Conservation (phyloP, 306 rosid species). For the Betula pendula region DNA sequence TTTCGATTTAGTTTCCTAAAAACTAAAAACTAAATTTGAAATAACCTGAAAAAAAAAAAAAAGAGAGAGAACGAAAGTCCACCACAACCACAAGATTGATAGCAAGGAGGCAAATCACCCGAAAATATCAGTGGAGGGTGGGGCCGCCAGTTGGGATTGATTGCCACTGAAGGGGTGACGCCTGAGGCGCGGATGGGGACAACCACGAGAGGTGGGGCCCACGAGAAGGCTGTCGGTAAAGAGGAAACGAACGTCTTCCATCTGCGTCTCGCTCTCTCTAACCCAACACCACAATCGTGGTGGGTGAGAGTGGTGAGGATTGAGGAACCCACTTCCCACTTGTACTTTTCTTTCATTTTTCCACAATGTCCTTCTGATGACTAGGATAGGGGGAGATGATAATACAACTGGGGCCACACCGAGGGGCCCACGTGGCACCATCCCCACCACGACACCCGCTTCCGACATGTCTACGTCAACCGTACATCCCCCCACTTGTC, state of each 20-base stretch:
- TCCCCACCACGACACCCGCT: slow-evolving; percentile 34
- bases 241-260: slow-evolving; percentile 44
- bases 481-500: background rate
- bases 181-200: slow-evolving; percentile 26
- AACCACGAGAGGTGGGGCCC: slow-evolving; percentile 30
- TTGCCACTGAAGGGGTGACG: background rate
- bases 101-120: background rate
- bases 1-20: too few species aligned
- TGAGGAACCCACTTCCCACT: background rate
- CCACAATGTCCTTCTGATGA: too few species aligned
- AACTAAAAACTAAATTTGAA: too few species aligned
- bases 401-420: background rate
- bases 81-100: too few species aligned
- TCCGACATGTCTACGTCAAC: slow-evolving; percentile 50
- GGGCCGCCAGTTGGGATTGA: background rate
- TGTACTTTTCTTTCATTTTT: too few species aligned
- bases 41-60: too few species aligned
- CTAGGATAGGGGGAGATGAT: too few species aligned
- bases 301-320: too few species aligned
- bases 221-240: slow-evolving; percentile 46
- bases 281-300: slow-evolving; percentile 10
- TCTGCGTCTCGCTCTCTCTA: slow-evolving; percentile 13
- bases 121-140: slow-evolving; percentile 3
- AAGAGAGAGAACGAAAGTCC: too few species aligned
- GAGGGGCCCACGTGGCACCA: slow-evolving; percentile 24